These are phyloP conservation scores for Truncatella angustata DNA, from an alignment of 2,329 filamentous ascomycete species.

Conservation along the genomic window DNA sequence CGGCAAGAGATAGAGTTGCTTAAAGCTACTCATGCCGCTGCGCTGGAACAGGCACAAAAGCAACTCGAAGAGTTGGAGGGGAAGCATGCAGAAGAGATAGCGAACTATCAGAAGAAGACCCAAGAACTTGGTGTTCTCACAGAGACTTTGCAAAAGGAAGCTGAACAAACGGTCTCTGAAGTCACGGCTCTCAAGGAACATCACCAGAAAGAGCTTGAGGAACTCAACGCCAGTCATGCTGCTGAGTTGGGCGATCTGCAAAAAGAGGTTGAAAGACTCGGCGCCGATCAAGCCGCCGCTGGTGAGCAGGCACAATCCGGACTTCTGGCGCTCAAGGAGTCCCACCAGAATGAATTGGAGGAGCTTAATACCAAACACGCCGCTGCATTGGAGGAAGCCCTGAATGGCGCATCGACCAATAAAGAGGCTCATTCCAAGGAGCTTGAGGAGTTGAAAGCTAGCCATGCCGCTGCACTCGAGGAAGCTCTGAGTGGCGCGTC, in stretches of 20 bases:
- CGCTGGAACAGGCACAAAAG: too few species aligned
- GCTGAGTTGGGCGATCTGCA: constrained; percentile 38
- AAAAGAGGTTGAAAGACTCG: constrained; percentile 30
- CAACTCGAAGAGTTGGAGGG: too few species aligned
- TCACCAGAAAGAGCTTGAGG: constrained; percentile 48
- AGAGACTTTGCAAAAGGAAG: too few species aligned
- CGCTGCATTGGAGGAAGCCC: constrained; percentile 38
- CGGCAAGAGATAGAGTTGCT: too few species aligned
- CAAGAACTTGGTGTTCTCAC: too few species aligned
- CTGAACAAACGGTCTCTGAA: too few species aligned
- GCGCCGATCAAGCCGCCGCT: background rate
- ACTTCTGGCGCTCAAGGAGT: background rate
- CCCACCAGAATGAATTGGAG: constrained; percentile 9
- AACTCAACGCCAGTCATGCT: constrained; percentile 52
- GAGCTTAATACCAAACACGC: constrained; percentile 12
- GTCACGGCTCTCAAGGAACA: too few species aligned
- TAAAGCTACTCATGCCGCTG: too few species aligned
- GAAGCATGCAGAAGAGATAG: too few species aligned
- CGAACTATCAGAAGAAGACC: too few species aligned
- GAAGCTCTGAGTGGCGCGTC: constrained; percentile 52
- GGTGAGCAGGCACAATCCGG: background rate
- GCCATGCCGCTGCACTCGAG: constrained; percentile 59
- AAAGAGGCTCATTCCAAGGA: constrained; percentile 54
- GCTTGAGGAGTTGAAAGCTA: constrained; percentile 53
- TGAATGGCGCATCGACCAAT: too few species aligned